Evolutionary conservation across 306 rosid species (phyloP).

Genomic region (Sophora flavescens): DNA sequence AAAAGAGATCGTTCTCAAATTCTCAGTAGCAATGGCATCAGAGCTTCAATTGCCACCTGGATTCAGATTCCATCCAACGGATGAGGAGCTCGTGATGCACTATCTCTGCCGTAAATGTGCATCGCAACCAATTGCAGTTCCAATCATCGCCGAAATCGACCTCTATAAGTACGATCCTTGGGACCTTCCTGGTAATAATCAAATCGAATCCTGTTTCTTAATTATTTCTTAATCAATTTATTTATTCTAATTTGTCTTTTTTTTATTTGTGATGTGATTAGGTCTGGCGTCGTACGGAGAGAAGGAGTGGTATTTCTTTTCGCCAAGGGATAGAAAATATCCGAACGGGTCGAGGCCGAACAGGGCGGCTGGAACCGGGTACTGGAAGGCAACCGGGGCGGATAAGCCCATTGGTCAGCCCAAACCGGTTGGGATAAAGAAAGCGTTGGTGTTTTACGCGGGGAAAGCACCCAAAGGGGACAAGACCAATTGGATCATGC

Average conservation of each 20-base stretch:
- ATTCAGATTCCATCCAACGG: conserved; percentile 95
- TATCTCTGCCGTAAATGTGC: conserved; percentile 87
- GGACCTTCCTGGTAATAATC: conserved; percentile 80
- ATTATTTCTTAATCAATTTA: not conserved
- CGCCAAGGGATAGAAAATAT: conserved; percentile 88
- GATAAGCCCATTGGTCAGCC: conserved; percentile 93
- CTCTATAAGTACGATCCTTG: conserved; percentile 89
- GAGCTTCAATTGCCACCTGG: conserved; percentile 90
- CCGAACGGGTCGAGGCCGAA: conserved; percentile 98
- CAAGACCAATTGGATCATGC: conserved; percentile 99
- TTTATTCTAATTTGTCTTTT: not conserved
- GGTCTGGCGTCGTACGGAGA: conserved; percentile 82
- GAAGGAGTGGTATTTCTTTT: conserved; percentile 95
- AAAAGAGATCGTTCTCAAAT: no score
- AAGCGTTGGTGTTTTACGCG: conserved; percentile 90
- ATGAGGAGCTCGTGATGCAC: conserved; percentile 93
- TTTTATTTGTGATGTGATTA: conserved; percentile 10
- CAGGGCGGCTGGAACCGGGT: conserved; percentile 94
- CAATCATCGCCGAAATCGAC: conserved; percentile 90
- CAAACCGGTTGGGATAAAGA: conserved; percentile 88
- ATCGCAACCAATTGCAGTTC: conserved; percentile 75
- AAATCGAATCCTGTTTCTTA: not conserved
- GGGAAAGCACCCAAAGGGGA: conserved; percentile 96
- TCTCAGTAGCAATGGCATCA: conserved; percentile 49
- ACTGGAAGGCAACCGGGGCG: conserved; percentile 99